Base-by-base conservation (phyloP, 768 basidiomycete species). In the Naematelia aurantialba region DNA sequence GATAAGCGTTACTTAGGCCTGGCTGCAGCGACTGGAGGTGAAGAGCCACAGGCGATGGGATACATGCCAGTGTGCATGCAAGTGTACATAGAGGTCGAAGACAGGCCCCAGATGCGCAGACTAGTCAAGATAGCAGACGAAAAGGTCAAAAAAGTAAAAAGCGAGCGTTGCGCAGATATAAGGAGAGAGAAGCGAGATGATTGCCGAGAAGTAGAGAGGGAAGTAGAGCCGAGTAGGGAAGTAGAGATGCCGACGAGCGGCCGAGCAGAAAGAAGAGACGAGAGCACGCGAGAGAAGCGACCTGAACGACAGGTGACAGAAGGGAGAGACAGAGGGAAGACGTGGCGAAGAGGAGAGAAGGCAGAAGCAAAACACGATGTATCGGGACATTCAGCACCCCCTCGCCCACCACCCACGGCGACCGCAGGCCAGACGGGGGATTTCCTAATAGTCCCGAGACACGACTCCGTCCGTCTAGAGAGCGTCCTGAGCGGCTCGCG, bases 381-480 rank as follows among this genome's bases (percentile, higher is more conserved):
- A 39, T 39, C 34, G 17, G 17, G 34, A 39, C 34, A 39, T 39
- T 39, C 34, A 39, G 34, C 34, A 39, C 34, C 17, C 34, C 8
- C 8, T 39, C 34, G 17, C 8, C 34, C 34, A 39, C 34, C 8
- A n/a, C n/a, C n/a, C n/a, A n/a, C n/a, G n/a, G n/a, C n/a, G n/a
- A n/a, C n/a, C n/a, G n/a, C n/a, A n/a, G n/a, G n/a, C 56, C 17
- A 39, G 34, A 39, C 17, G 8, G 34, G 17, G 8, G 17, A 39
- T 65, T 72, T 72, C 70, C 70, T 72, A 72, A 62, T 59, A 61
- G 52, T 59, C 60, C 62, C 67, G 70, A 72, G 70, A 58, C 70
- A 67, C 68, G 68, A 72, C 68, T 72, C 70, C 70, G 67, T 68
- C 52, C 70, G 70, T 72, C 70, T 72, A 67, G 70, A 66, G 67